phyloP scores from a whole-genome alignment of 805 yeast genomes.

The Kluyveromyces aestuarii region DNA sequence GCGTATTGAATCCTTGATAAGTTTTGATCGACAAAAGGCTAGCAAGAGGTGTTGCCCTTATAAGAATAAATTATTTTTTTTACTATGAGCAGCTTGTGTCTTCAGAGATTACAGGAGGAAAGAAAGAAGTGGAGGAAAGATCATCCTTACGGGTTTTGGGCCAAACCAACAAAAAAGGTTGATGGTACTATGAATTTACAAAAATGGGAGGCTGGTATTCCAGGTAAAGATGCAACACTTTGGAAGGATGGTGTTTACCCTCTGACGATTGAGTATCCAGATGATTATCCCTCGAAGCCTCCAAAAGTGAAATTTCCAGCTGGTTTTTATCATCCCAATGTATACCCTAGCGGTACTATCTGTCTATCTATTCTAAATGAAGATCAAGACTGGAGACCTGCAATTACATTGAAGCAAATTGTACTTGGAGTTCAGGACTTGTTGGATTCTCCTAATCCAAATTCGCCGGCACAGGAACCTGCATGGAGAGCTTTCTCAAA shows the following conservation, averaged over 20 bases:
- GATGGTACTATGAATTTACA: constrained; percentile 84
- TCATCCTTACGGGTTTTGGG: constrained; percentile 96
- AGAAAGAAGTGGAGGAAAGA: constrained; percentile 97
- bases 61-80: too few species aligned
- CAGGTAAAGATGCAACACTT: constrained; percentile 77
- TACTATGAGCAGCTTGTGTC: constrained; percentile 48
- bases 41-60: too few species aligned
- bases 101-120: constrained; percentile 85
- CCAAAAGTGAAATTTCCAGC: constrained; percentile 88
- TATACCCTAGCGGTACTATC: constrained; percentile 94
- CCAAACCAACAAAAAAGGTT: constrained; percentile 70
- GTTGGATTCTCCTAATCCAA: constrained; percentile 82
- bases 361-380: constrained; percentile 91
- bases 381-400: constrained; percentile 97
- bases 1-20: not conserved
- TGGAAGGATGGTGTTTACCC: constrained; percentile 94
- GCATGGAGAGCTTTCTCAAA: constrained; percentile 83
- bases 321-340: constrained; percentile 93
- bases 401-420: constrained; percentile 82
- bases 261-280: constrained; percentile 70
- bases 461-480: constrained; percentile 95
- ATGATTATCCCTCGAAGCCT: constrained; percentile 93
- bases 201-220: constrained; percentile 91
- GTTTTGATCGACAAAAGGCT: too few species aligned
- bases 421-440: constrained; percentile 89